Evolutionary conservation across 2,329 filamentous ascomycete genomes (phyloP).

Genomic region (Sporothrix pseudoabietina): DNA sequence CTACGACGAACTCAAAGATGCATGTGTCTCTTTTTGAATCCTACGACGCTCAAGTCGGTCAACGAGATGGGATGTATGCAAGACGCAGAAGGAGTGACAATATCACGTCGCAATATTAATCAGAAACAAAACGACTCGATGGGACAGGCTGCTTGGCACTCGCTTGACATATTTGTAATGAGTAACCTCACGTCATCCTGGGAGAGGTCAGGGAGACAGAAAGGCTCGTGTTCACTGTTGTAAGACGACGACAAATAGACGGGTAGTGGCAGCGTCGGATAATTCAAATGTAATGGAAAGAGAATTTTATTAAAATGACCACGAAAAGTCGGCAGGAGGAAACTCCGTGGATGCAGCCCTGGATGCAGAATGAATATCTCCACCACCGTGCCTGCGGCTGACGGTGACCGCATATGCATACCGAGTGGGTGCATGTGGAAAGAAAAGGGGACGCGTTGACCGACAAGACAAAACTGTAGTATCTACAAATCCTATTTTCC

Average conservation of each 20-base stretch:
- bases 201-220: background rate
- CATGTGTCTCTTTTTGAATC: background rate
- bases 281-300: background rate
- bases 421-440: background rate
- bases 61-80: background rate
- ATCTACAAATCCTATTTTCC: background rate
- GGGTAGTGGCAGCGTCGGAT: background rate
- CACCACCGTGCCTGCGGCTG: conserved; percentile 2
- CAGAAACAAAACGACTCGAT: background rate
- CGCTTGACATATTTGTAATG: background rate
- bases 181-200: background rate
- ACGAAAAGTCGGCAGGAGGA: background rate
- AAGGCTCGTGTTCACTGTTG: background rate
- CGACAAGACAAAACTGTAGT: background rate
- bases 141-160: background rate
- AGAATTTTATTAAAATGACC: background rate
- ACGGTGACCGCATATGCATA: background rate
- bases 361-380: background rate
- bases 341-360: background rate
- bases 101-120: background rate
- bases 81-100: background rate
- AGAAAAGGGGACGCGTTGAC: background rate
- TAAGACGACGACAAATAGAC: background rate
- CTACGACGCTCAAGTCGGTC: background rate
- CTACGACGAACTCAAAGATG: background rate